phyloP scores from a whole-genome alignment of 2,329 filamentous ascomycete genomes.

The Trichoderma gracile region DNA sequence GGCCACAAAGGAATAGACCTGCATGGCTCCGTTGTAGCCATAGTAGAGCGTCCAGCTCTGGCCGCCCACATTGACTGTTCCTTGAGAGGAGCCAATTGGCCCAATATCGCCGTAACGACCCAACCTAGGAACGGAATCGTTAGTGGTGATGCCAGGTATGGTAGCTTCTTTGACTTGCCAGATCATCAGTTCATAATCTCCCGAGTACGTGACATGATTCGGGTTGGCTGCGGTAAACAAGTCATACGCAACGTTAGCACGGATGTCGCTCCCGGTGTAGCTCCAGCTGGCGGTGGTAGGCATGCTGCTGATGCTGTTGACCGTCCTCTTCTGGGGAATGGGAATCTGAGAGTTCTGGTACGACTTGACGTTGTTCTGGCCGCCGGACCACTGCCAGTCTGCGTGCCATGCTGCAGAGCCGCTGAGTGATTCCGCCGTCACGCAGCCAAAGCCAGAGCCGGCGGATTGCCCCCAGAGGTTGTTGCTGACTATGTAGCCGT shows the following conservation, averaged over 20 bases:
- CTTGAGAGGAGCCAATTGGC: constrained; percentile 3
- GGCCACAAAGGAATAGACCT: constrained; percentile 14
- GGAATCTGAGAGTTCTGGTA: not conserved
- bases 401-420: not conserved
- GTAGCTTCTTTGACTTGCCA: not conserved
- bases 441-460: constrained; percentile 8
- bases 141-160: not conserved
- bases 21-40: constrained; percentile 16
- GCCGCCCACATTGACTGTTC: not conserved
- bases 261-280: constrained; percentile 10
- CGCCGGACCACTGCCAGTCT: constrained; percentile 17
- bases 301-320: constrained; percentile 11
- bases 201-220: constrained; percentile 12
- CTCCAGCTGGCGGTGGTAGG: constrained; percentile 5
- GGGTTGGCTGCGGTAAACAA: constrained; percentile 13
- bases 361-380: constrained; percentile 16
- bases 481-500: not conserved
- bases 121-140: constrained; percentile 3
- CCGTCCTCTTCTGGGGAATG: not conserved
- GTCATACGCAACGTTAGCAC: constrained; percentile 15
- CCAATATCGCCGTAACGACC: not conserved
- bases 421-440: not conserved
- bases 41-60: constrained; percentile 9
- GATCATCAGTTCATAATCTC: constrained; percentile 21
- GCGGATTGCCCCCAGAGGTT: constrained; percentile 11